phyloP scores from a whole-genome alignment of 305 asterid genomes.

The Fraxinus floribunda region DNA sequence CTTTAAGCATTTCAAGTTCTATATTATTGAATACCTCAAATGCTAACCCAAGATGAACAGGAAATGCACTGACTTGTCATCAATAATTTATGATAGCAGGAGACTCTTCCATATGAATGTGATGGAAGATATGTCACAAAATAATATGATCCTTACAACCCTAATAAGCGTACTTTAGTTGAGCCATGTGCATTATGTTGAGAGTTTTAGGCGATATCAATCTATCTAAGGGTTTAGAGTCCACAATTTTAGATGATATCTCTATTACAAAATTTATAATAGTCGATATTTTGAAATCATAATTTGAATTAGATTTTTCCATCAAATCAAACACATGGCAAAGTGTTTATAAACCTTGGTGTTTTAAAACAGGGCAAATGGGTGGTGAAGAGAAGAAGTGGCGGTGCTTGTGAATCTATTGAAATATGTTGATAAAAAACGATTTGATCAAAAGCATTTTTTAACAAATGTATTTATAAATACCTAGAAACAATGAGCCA shows the following conservation, averaged over 20 bases:
- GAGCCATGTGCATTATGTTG: neutral
- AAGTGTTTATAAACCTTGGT: neutral
- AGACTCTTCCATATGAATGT: constrained; percentile 21
- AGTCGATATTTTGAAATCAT: neutral
- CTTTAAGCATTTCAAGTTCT: neutral
- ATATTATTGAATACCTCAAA: neutral
- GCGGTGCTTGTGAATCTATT: neutral
- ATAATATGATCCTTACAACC: neutral
- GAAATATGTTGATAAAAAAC: neutral
- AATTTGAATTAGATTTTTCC: neutral
- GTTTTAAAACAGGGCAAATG: neutral
- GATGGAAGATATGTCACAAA: constrained; percentile 35
- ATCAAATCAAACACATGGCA: neutral
- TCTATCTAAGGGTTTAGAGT: neutral
- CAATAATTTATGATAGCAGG: neutral
- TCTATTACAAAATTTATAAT: neutral
- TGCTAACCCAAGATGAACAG: neutral
- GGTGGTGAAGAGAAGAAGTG: neutral
- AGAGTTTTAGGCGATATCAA: neutral
- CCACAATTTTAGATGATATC: neutral
- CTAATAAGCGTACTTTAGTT: neutral
- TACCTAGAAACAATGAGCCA: neutral
- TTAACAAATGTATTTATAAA: neutral
- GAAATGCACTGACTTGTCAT: neutral
- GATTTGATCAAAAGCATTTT: too few relatives aligned